These are phyloP conservation scores for Thamnidium elegans DNA, from an alignment of 192 early-diverging fungal genomes.

Conservation along the genomic window DNA sequence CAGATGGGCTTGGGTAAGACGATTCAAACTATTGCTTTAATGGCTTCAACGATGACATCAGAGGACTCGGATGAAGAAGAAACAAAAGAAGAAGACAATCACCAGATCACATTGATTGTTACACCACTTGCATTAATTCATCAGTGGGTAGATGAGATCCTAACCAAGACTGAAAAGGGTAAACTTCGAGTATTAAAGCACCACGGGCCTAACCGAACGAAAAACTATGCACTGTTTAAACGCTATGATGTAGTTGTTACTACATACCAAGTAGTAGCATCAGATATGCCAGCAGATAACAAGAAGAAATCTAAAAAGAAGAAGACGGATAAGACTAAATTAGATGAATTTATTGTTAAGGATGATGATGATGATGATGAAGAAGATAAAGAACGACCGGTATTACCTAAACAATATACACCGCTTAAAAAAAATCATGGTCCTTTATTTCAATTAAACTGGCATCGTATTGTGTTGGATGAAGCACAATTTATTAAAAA, in stretches of 20 bases:
- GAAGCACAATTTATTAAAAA: slow-evolving; percentile 71
- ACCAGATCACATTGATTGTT: slow-evolving; percentile 37
- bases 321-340: background rate
- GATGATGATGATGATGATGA: background rate
- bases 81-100: background rate
- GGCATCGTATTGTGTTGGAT: slow-evolving; percentile 54
- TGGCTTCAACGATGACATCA: slow-evolving; percentile 16
- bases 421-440: slow-evolving; percentile 11
- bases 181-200: slow-evolving; percentile 31
- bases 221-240: slow-evolving; percentile 13
- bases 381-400: background rate
- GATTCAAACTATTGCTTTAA: slow-evolving; percentile 35
- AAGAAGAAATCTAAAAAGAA: slow-evolving; percentile 13
- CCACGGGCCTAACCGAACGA: slow-evolving; percentile 36
- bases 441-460: slow-evolving; percentile 40
- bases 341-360: background rate
- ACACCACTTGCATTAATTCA: slow-evolving; percentile 38
- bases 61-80: background rate
- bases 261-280: slow-evolving; percentile 37
- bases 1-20: slow-evolving; percentile 46
- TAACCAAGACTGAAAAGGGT: slow-evolving; percentile 29
- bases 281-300: slow-evolving; percentile 24
- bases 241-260: slow-evolving; percentile 44
- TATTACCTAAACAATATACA: background rate
- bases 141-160: slow-evolving; percentile 40